These are phyloP conservation scores for Nepenthes gracilis DNA, from an alignment of 148 eudicot genomes.

Conservation along the genomic window DNA sequence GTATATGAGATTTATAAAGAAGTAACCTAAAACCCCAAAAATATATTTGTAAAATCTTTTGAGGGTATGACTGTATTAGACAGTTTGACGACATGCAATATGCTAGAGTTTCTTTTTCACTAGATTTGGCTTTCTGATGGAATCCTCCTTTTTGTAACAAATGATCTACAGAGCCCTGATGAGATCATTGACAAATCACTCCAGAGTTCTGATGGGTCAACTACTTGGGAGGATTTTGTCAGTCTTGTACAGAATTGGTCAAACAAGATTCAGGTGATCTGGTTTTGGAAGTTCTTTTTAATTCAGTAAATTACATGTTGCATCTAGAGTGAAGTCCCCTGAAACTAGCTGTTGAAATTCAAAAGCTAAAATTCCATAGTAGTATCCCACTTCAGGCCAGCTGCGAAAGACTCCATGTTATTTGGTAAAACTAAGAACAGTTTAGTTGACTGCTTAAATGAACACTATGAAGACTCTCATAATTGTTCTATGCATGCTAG, in stretches of 20 bases:
- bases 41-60: too few species aligned
- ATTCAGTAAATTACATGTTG: background rate
- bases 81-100: too few species aligned
- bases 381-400: background rate
- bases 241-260: conserved; percentile 73
- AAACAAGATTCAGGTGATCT: conserved; percentile 71
- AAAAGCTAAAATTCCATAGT: background rate
- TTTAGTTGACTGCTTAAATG: background rate
- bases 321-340: too few species aligned
- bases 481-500: too few species aligned
- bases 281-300: background rate
- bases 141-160: conserved; percentile 3
- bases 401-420: background rate
- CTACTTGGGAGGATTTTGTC: conserved; percentile 72
- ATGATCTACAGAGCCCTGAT: conserved; percentile 68
- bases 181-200: conserved; percentile 87
- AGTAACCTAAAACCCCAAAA: too few species aligned
- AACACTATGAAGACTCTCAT: too few species aligned
- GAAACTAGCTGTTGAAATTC: too few species aligned
- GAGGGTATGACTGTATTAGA: too few species aligned
- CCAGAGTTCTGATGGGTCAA: conserved; percentile 59
- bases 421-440: background rate
- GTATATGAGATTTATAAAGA: too few species aligned
- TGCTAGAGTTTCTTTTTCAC: too few species aligned
- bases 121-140: background rate